phyloP scores from a whole-genome alignment of 2,329 filamentous ascomycete genomes.

The Podosphaera leucotricha region DNA sequence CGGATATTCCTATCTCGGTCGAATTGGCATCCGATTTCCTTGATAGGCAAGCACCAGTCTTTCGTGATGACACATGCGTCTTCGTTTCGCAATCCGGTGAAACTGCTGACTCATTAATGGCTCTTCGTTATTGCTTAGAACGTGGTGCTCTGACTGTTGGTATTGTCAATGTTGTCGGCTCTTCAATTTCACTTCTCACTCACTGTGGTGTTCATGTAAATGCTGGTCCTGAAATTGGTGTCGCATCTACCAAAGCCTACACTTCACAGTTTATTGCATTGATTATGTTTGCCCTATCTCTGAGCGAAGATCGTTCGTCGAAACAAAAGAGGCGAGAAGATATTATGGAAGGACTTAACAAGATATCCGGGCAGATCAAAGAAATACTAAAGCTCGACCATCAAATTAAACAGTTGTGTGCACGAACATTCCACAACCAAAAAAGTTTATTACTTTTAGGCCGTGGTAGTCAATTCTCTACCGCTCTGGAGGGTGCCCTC shows the following conservation, averaged over 20 bases:
- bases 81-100: conserved; percentile 98
- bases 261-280: conserved; percentile 98
- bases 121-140: conserved; percentile 92
- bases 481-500: conserved; percentile 84
- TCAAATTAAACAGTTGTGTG: conserved; percentile 82
- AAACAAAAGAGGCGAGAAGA: conserved; percentile 81
- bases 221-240: conserved; percentile 93
- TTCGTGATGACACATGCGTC: conserved; percentile 97
- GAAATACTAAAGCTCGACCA: conserved; percentile 78
- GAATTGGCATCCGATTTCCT: conserved; percentile 97
- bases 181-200: conserved; percentile 92
- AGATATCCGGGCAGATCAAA: conserved; percentile 78
- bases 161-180: conserved; percentile 96
- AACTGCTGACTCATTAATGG: conserved; percentile 93
- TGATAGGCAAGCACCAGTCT: conserved; percentile 85
- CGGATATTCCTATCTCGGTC: conserved; percentile 91
- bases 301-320: conserved; percentile 88
- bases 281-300: conserved; percentile 96
- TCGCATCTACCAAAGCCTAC: conserved; percentile 97
- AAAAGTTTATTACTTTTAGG: conserved; percentile 87
- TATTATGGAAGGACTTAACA: conserved; percentile 81
- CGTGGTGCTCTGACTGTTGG: conserved; percentile 90
- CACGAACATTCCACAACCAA: conserved; percentile 85
- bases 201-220: conserved; percentile 99
- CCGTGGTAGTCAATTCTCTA: conserved; percentile 89